phyloP scores from a whole-genome alignment of 2,329 filamentous ascomycete species.

The Orbilia javanica region DNA sequence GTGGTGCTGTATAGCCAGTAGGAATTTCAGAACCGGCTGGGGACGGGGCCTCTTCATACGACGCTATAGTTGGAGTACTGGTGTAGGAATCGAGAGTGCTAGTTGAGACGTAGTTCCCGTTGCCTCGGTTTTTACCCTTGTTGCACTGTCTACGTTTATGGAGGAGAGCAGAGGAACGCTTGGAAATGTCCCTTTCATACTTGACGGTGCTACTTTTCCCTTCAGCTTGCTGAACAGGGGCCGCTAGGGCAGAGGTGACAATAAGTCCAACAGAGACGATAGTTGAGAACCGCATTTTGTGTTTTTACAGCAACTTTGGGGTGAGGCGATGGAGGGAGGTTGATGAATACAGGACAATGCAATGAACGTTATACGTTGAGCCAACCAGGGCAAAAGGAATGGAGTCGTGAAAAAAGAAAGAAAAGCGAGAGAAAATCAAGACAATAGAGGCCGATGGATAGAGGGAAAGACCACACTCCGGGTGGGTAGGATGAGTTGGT shows the following conservation, averaged over 20 bases:
- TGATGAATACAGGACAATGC: not conserved
- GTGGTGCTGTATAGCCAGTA: not conserved
- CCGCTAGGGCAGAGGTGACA: conserved; percentile 23
- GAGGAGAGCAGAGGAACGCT: conserved; percentile 12
- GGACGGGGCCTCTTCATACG: conserved; percentile 5
- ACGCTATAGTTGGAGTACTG: not conserved
- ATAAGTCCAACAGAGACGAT: conserved; percentile 18
- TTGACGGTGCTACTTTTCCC: conserved; percentile 42
- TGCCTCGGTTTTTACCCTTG: conserved; percentile 19
- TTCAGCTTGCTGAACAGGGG: conserved; percentile 36
- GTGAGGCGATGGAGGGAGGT: not conserved
- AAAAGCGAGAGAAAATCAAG: not conserved
- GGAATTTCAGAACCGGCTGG: conserved; percentile 13
- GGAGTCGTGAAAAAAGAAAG: not conserved
- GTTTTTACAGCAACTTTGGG: not conserved
- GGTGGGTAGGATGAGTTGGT: conserved; percentile 41
- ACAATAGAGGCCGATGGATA: not conserved
- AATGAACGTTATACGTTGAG: not conserved
- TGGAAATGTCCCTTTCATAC: conserved; percentile 15
- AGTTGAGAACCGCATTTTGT: conserved; percentile 50
- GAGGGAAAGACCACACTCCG: conserved; percentile 43
- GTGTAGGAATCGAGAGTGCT: conserved; percentile 3
- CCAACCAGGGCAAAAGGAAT: not conserved
- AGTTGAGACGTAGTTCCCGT: not conserved
- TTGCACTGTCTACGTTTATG: conserved; percentile 26